These are phyloP conservation scores for Misopates orontium DNA, from an alignment of 257 asterid genomes.

Conservation along the genomic window DNA sequence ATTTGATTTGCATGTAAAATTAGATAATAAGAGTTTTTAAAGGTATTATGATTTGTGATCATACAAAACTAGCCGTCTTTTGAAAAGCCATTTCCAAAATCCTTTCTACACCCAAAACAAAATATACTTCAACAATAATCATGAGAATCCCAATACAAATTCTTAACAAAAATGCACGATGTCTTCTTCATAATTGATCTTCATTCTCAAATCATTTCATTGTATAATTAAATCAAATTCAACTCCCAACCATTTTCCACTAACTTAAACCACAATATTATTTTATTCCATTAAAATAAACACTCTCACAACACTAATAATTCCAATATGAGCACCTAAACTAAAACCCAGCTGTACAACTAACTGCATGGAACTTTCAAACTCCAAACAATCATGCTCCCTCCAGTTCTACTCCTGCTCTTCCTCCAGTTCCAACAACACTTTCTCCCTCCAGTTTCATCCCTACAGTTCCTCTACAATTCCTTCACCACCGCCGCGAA, in stretches of 20 bases:
- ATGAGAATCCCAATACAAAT: slow-evolving; percentile 15
- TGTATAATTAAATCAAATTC: no score
- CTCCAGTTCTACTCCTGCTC: slow-evolving; percentile 24
- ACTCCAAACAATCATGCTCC: slow-evolving; percentile 19
- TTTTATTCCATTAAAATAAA: no score
- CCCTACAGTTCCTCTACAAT: slow-evolving; percentile 67
- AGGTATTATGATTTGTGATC: no score
- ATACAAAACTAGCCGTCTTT: no score
- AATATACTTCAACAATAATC: no score
- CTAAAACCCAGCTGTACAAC: neutral
- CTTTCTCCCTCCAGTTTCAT: slow-evolving; percentile 28
- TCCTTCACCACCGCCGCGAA: slow-evolving; percentile 46
- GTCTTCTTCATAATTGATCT: neutral
- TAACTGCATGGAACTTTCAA: neutral
- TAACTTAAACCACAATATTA: no score
- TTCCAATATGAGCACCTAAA: neutral
- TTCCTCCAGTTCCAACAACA: slow-evolving; percentile 29
- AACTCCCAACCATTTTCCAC: no score
- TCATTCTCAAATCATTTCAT: no score
- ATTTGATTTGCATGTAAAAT: no score
- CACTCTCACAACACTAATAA: neutral
- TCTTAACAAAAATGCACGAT: slow-evolving; percentile 2
- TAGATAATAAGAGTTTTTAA: no score
- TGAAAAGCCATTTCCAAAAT: no score
- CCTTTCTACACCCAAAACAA: no score